Evolutionary conservation across 768 basidiomycete species (phyloP).

Genomic region (Auriscalpium microsporum): DNA sequence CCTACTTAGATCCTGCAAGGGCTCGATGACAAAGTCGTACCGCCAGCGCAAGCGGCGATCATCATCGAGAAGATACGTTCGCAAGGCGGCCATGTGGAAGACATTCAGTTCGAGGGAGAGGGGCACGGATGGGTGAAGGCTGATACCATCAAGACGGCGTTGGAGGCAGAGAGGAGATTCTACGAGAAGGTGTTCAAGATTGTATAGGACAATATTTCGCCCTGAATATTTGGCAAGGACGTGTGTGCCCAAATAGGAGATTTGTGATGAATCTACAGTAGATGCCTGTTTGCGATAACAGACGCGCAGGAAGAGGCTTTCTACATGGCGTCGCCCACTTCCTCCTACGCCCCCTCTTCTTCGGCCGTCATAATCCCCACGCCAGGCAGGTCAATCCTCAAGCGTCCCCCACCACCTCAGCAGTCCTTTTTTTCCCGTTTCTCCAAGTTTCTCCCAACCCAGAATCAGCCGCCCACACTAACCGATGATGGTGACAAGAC

Average conservation of each 20-base stretch:
- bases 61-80: conserved; percentile 47
- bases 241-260: no score
- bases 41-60: conserved; percentile 51
- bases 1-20: conserved; percentile 59
- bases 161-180: conserved; percentile 45
- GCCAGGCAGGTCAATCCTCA: conserved; percentile 76
- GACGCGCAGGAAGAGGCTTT: not conserved
- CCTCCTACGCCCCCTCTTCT: conserved; percentile 63
- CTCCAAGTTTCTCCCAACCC: conserved; percentile 64
- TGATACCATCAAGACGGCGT: conserved; percentile 43
- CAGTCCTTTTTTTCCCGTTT: conserved; percentile 66
- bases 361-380: conserved; percentile 75
- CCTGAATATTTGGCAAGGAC: not conserved
- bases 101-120: conserved; percentile 55
- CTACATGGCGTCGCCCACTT: conserved; percentile 25
- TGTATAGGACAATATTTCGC: no score
- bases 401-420: conserved; percentile 61
- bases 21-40: conserved; percentile 53
- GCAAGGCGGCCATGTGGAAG: conserved; percentile 45
- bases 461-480: conserved; percentile 20
- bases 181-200: conserved; percentile 36
- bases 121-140: conserved; percentile 57
- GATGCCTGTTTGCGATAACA: no score
- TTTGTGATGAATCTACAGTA: no score
- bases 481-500: conserved; percentile 44